Percentiles rank a stretch among this genome's conserved stretches.
Conservation (phyloP, 2,329 filamentous ascomycete species). For the Penicillium paneum region DNA sequence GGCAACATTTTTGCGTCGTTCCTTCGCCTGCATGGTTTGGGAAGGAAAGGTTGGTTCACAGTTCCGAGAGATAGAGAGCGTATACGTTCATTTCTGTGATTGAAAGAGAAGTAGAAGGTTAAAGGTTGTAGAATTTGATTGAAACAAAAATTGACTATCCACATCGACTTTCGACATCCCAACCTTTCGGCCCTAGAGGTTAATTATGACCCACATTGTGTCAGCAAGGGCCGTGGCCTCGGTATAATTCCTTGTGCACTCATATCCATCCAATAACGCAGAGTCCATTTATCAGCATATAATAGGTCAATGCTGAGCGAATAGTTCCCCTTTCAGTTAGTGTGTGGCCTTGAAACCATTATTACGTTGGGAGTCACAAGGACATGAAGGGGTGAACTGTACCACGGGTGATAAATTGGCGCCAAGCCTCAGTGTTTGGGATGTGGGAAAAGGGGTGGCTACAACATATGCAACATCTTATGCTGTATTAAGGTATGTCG, state of each 20-base stretch:
- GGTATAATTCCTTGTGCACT: background rate
- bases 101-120: background rate
- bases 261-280: background rate
- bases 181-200: background rate
- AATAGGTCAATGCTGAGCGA: background rate
- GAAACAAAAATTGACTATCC: background rate
- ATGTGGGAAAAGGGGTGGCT: too few species aligned
- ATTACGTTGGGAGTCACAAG: too few species aligned
- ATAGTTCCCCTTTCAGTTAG: too few species aligned
- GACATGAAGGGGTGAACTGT: background rate
- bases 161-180: background rate
- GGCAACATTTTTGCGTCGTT: slow-evolving; percentile 33
- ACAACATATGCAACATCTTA: too few species aligned
- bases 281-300: background rate
- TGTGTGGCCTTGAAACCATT: too few species aligned
- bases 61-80: background rate
- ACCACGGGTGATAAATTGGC: too few species aligned
- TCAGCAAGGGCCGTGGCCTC: background rate
- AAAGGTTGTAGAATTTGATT: background rate
- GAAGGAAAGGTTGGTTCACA: background rate
- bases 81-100: background rate
- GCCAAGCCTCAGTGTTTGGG: too few species aligned
- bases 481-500: too few species aligned
- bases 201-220: background rate
- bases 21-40: background rate